phyloP scores from a whole-genome alignment of 441 rosid species.

The Arabidopsis hybrid region DNA sequence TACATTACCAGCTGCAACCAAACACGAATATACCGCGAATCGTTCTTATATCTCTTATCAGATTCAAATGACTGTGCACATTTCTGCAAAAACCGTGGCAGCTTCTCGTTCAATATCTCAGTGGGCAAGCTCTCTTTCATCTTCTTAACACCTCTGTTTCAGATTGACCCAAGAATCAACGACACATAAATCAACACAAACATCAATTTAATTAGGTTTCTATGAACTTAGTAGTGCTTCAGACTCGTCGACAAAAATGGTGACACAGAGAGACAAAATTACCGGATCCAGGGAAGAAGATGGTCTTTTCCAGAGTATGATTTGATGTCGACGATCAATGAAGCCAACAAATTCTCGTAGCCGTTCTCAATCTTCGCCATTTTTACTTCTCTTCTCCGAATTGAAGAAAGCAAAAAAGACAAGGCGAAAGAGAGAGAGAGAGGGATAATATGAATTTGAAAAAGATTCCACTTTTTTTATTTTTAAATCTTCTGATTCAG shows the following conservation, averaged over 20 bases:
- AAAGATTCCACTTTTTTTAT: slow-evolving; percentile 25
- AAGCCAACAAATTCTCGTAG: slow-evolving; percentile 61
- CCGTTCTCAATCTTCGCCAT: slow-evolving; percentile 46
- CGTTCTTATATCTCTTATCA: slow-evolving; percentile 78
- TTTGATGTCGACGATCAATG: slow-evolving; percentile 76
- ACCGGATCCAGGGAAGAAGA: slow-evolving; percentile 95
- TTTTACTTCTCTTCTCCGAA: slow-evolving; percentile 15
- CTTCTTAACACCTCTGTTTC: slow-evolving; percentile 74
- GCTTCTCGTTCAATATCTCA: slow-evolving; percentile 66
- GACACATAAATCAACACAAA: neutral
- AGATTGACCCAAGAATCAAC: slow-evolving; percentile 21
- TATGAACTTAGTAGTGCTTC: slow-evolving; percentile 3
- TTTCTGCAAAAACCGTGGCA: slow-evolving; percentile 88
- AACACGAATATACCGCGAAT: slow-evolving; percentile 83
- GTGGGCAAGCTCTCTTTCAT: slow-evolving; percentile 68
- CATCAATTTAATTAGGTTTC: neutral
- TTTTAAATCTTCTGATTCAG: neutral
- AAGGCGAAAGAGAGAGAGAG: slow-evolving; percentile 11
- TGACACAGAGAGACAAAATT: slow-evolving; percentile 22
- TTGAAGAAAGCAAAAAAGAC: slow-evolving; percentile 7
- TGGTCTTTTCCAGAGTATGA: slow-evolving; percentile 83
- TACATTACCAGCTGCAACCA: slow-evolving; percentile 87
- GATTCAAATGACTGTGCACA: slow-evolving; percentile 76
- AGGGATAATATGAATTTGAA: slow-evolving; percentile 40
- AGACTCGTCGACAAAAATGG: slow-evolving; percentile 19